Evolutionary conservation across 2,329 filamentous ascomycete species (phyloP), one percentile per base, ranked within the genome.

Genomic region (Pseudogymnoascus sp.): DNA sequence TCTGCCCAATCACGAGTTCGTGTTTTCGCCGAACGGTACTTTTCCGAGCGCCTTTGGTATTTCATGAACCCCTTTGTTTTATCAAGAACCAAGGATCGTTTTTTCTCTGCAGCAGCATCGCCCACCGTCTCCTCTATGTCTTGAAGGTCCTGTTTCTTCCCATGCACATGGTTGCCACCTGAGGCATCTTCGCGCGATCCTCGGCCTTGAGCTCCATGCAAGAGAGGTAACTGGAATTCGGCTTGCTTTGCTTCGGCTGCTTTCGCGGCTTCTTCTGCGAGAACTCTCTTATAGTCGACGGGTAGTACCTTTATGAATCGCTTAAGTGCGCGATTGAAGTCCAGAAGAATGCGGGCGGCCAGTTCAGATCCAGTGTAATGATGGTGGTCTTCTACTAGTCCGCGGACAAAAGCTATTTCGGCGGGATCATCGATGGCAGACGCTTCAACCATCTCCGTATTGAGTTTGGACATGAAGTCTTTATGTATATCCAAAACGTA

Each of bases 61-160:
- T 96, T 95, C 91, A 96, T 97, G 82, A 97, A 97, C 31, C 93
- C 93, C 70, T 87, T 87, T 1, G 93, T 97, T 85, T 97, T 97
- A 80, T 97, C 93, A n/a, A 97, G 85, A 6, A 97, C 91, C 19
- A 97, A 82, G 5, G 92, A 90, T 62, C 88, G 88, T 76, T 93
- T 92, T 80, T 96, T 96, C 79, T 96, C 92, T 1, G 87, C 87
- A 70, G 90, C 89, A 40, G 84, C 85, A 76, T 97, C 92, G 13
- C 87, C 87, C 62, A 97, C 82, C 66, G 90, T 93, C 79, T 97
- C 93, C 74, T 97, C 93, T 64, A 97, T 93, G 72, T 97, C 93
- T 73, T 82, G 82, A 53, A 75, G 71, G 64, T 89, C 86, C 19
- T 81, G 82, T 79, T 92, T 88, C 75, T 85, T 90, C 76, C 88